Evolutionary conservation across 108 stramenopile species (phyloP).

Genomic region (Fistulifera pelliculosa): DNA sequence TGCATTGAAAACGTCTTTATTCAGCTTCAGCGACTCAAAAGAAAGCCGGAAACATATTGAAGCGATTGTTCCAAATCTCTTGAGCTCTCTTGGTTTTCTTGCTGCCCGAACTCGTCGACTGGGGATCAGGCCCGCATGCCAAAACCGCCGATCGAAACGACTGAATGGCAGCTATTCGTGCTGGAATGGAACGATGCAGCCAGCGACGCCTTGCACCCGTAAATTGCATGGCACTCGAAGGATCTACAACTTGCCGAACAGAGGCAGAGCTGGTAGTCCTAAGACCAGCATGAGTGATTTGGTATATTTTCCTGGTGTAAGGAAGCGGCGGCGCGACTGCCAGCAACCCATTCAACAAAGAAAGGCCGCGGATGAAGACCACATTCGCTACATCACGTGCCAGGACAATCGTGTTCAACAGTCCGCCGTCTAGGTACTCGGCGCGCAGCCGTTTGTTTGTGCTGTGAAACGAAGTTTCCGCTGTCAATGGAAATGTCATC

Average conservation of each 20-base stretch:
- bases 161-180: slow-evolving; percentile 22
- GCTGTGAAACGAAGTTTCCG: slow-evolving; percentile 26
- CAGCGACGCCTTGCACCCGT: slow-evolving; percentile 25
- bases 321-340: slow-evolving; percentile 16
- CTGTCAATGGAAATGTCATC: slow-evolving; percentile 29
- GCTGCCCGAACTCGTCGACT: neutral
- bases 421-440: slow-evolving; percentile 28
- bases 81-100: too few relatives aligned
- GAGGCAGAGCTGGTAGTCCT: slow-evolving; percentile 27
- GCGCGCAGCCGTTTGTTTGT: slow-evolving; percentile 39
- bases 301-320: slow-evolving; percentile 22
- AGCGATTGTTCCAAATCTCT: too few relatives aligned
- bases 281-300: slow-evolving; percentile 29
- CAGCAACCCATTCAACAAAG: slow-evolving; percentile 17
- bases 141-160: slow-evolving; percentile 12
- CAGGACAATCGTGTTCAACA: slow-evolving; percentile 25
- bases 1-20: too few relatives aligned
- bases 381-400: slow-evolving; percentile 23
- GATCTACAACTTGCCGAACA: slow-evolving; percentile 30
- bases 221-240: slow-evolving; percentile 14
- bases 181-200: slow-evolving; percentile 28
- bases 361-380: slow-evolving; percentile 23
- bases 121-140: slow-evolving; percentile 20
- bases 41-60: too few relatives aligned
- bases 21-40: too few relatives aligned